Conservation (phyloP, 257 asterid species). For the Lantana camara region DNA sequence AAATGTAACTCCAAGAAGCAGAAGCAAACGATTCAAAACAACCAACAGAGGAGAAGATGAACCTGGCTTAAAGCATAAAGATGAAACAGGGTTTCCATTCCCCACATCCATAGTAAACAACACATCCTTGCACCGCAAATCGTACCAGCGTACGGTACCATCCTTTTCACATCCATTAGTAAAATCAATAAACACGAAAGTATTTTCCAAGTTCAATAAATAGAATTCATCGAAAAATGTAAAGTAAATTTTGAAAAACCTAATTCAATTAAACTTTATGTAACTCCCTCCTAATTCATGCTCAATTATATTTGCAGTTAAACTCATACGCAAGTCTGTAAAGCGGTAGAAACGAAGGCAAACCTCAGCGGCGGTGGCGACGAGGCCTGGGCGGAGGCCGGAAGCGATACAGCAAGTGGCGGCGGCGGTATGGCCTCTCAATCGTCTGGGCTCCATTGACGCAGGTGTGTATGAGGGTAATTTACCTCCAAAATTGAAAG, state of each 20-base stretch:
- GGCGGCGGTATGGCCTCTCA: constrained; percentile 72
- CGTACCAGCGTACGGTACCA: constrained; percentile 82
- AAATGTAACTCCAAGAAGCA: background rate
- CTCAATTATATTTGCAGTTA: background rate
- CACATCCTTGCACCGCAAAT: constrained; percentile 82
- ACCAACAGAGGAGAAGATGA: constrained; percentile 17
- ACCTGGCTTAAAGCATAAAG: constrained; percentile 88
- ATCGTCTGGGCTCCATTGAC: constrained; percentile 64
- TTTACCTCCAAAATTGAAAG: background rate
- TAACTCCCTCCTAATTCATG: background rate
- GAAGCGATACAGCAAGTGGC: constrained; percentile 90
- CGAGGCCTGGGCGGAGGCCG: constrained; percentile 62
- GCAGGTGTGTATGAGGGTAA: background rate
- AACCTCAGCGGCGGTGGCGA: constrained; percentile 85
- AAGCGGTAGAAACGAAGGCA: constrained; percentile 4
- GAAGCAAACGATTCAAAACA: background rate
- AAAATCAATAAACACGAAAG: constrained; percentile 10
- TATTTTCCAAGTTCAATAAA: background rate
- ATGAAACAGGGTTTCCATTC: constrained; percentile 64
- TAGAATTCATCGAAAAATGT: constrained; percentile 5
- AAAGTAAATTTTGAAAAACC: background rate
- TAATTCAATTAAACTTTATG: background rate
- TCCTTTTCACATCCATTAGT: constrained; percentile 46
- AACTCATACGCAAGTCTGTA: background rate
- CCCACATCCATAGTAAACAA: constrained; percentile 65